phyloP scores from a whole-genome alignment of 768 basidiomycete genomes.

The Collybiopsis confluens region DNA sequence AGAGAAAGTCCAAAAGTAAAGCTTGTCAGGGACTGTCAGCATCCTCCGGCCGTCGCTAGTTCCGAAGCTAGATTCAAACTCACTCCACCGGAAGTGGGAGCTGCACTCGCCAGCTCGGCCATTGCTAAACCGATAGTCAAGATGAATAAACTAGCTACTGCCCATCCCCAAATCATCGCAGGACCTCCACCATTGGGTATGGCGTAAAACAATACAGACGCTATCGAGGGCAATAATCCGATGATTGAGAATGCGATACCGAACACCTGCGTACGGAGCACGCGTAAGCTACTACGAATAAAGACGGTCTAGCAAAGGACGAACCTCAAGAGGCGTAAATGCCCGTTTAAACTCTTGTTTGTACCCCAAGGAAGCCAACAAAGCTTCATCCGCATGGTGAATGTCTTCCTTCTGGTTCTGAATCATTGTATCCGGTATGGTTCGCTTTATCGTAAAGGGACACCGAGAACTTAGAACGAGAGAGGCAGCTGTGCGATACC shows the following conservation, averaged over 20 bases:
- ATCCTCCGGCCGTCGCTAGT: background rate
- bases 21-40: constrained; percentile 17
- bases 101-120: constrained; percentile 67
- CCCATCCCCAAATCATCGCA: constrained; percentile 80
- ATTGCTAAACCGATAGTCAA: constrained; percentile 60
- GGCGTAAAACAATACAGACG: constrained; percentile 38
- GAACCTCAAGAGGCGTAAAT: constrained; percentile 11
- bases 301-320: no score
- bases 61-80: no score
- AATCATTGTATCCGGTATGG: background rate
- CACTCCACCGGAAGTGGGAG: constrained; percentile 71
- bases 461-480: no score
- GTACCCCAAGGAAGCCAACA: constrained; percentile 34
- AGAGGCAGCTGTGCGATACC: no score
- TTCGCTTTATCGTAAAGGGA: no score
- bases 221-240: constrained; percentile 41
- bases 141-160: constrained; percentile 60
- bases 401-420: background rate
- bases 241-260: constrained; percentile 49
- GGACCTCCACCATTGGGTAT: constrained; percentile 67
- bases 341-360: constrained; percentile 38
- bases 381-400: constrained; percentile 24
- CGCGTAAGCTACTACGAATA: no score
- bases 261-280: constrained; percentile 37
- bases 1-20: constrained; percentile 71